A percentile compares a stretch with the other conserved stretches of the same genome.
Evolutionary conservation across 1,284 basidiomycete genomes (phyloP).

Genomic region (Flammula alnicola): DNA sequence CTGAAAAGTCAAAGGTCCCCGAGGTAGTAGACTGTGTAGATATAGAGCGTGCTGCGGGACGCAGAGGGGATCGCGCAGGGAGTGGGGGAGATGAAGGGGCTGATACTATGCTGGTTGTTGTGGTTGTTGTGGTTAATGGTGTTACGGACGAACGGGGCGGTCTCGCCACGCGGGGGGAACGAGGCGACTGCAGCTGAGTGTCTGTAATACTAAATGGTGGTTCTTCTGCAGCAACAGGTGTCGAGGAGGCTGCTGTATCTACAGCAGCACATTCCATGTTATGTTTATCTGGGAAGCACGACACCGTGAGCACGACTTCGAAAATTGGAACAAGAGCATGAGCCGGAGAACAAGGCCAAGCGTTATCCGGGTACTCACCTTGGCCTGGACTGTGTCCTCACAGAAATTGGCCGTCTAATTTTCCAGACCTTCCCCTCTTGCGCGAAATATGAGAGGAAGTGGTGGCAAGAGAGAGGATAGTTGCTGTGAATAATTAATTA

Average conservation of each 20-base stretch:
- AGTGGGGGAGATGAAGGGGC: conserved; percentile 25
- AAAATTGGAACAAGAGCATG: too few species aligned
- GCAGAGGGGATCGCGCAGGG: conserved; percentile 41
- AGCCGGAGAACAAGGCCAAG: too few species aligned
- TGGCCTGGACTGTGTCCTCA: too few species aligned
- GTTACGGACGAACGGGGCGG: conserved; percentile 27
- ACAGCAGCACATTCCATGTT: too few species aligned
- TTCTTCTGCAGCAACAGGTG: background rate
- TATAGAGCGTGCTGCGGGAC: conserved; percentile 34
- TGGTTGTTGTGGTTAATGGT: conserved; percentile 12
- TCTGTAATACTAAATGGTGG: conserved; percentile 6
- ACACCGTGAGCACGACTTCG: too few species aligned
- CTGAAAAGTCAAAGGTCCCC: conserved; percentile 1
- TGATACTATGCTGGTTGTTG: conserved; percentile 2
- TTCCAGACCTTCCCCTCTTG: background rate
- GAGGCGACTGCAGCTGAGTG: conserved; percentile 30
- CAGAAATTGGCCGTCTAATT: too few species aligned
- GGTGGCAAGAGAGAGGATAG: conserved; percentile 7
- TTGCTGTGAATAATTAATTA: background rate
- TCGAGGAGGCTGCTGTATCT: conserved; percentile 12
- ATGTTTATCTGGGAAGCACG: too few species aligned
- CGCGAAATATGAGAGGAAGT: background rate
- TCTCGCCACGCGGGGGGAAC: conserved; percentile 38
- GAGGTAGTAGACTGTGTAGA: conserved; percentile 20
- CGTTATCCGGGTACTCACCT: too few species aligned